Evolutionary conservation across 805 yeast genomes (phyloP).

Genomic region (Nakazawaea anatomiae): DNA sequence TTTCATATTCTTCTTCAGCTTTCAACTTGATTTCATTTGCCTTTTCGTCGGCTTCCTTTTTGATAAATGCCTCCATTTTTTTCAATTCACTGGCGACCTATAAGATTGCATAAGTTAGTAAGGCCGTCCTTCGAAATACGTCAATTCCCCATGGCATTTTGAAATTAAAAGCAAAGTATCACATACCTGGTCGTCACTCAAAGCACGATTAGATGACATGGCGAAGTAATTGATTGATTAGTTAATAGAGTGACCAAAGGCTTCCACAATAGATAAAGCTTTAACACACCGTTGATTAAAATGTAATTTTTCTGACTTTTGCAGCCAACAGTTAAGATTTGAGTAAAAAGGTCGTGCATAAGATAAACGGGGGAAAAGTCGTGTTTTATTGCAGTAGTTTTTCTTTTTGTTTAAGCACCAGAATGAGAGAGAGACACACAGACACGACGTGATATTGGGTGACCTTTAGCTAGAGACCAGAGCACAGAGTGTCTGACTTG

Average conservation of each 20-base stretch:
- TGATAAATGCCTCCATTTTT: slow-evolving; percentile 98
- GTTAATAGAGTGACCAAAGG: too few relatives aligned
- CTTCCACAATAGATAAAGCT: background rate
- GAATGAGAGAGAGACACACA: too few relatives aligned
- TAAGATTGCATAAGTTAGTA: slow-evolving; percentile 3
- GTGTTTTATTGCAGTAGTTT: too few relatives aligned
- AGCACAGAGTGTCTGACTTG: too few relatives aligned
- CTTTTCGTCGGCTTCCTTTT: slow-evolving; percentile 98
- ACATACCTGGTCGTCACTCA: slow-evolving; percentile 46
- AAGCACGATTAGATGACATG: slow-evolving; percentile 28
- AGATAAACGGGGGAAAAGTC: background rate
- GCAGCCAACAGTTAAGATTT: background rate
- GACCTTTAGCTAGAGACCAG: background rate
- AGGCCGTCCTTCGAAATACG: background rate
- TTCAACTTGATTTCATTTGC: slow-evolving; percentile 93
- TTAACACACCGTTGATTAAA: background rate
- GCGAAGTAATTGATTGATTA: background rate
- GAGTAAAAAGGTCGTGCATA: background rate
- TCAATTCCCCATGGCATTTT: background rate
- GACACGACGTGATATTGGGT: background rate
- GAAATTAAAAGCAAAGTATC: too few relatives aligned
- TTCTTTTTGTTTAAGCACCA: too few relatives aligned
- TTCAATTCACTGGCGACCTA: slow-evolving; percentile 92
- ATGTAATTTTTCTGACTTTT: background rate
- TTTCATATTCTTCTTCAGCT: slow-evolving; percentile 98